Conservation (phyloP, 2,329 filamentous ascomycete genomes). For the Thielaviopsis populi region DNA sequence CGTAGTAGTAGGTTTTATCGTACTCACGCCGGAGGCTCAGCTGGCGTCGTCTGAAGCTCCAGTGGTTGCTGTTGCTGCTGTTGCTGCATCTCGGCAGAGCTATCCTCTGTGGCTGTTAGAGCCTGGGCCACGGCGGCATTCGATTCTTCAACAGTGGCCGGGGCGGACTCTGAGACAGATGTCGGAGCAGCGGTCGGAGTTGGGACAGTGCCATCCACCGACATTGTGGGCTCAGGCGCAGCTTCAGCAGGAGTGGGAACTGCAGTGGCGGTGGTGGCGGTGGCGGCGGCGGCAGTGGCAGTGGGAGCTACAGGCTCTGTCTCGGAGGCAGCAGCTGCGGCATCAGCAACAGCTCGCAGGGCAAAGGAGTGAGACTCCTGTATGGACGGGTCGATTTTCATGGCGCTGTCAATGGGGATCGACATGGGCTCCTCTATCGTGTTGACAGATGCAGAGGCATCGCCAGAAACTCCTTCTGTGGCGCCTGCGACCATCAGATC, state of each 20-base stretch:
- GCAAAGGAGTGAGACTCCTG: background rate
- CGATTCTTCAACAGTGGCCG: background rate
- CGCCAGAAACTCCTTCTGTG: background rate
- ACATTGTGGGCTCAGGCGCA: background rate
- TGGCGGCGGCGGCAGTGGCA: background rate
- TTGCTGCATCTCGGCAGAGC: background rate
- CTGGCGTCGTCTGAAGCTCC: background rate
- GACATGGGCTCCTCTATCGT: background rate
- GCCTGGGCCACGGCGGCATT: background rate
- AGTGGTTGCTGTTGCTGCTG: background rate
- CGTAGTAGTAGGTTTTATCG: background rate
- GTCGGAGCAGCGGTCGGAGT: background rate
- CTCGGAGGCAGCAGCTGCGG: background rate
- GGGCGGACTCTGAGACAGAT: background rate
- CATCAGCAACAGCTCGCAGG: background rate
- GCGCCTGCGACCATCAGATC: background rate
- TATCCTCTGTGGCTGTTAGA: background rate
- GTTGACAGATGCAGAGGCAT: background rate
- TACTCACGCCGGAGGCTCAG: background rate
- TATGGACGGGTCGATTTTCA: background rate
- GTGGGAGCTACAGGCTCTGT: background rate
- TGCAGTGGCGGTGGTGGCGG: background rate
- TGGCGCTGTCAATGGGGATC: conserved; percentile 4
- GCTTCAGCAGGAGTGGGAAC: background rate
- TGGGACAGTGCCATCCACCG: background rate